Conservation (phyloP, 2,329 filamentous ascomycete genomes). For the Stachybotrys elegans region DNA sequence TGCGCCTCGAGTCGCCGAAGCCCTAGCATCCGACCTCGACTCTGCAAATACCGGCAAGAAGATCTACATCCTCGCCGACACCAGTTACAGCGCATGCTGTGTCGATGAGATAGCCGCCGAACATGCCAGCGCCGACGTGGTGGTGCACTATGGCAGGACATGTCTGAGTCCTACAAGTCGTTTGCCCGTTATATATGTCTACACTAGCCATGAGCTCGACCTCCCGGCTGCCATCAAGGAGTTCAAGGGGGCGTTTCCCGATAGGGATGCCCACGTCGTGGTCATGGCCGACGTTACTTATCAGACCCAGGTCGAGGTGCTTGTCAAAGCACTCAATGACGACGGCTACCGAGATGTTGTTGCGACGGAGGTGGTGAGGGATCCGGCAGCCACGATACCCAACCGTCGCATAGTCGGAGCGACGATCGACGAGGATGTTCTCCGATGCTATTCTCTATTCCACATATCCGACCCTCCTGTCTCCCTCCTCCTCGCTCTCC, state of each 20-base stretch:
- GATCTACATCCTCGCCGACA: conserved; percentile 87
- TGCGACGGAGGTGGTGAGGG: conserved; percentile 66
- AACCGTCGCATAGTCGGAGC: conserved; percentile 65
- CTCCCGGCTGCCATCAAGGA: conserved; percentile 48
- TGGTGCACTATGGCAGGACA: conserved; percentile 90
- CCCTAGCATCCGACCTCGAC: conserved; percentile 28
- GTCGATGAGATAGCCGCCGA: conserved; percentile 96
- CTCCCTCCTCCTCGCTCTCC: conserved; percentile 80
- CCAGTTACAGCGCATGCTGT: conserved; percentile 94
- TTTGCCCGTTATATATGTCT: conserved; percentile 85
- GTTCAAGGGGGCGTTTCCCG: conserved; percentile 65
- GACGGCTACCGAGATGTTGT: conserved; percentile 67
- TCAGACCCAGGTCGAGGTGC: conserved; percentile 61
- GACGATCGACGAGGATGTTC: conserved; percentile 32
- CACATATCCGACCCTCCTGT: conserved; percentile 78
- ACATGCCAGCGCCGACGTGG: conserved; percentile 82
- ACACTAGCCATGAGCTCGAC: conserved; percentile 69
- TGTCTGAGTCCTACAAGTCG: conserved; percentile 87
- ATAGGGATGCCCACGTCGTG: conserved; percentile 60
- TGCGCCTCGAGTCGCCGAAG: conserved; percentile 71
- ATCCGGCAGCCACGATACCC: conserved; percentile 76
- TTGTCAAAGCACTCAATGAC: conserved; percentile 50
- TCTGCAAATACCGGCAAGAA: conserved; percentile 18
- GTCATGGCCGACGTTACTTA: conserved; percentile 90
- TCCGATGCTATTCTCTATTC: conserved; percentile 71